Conservation (phyloP, 106 monocot genomes). For the Acorus gramineus region DNA sequence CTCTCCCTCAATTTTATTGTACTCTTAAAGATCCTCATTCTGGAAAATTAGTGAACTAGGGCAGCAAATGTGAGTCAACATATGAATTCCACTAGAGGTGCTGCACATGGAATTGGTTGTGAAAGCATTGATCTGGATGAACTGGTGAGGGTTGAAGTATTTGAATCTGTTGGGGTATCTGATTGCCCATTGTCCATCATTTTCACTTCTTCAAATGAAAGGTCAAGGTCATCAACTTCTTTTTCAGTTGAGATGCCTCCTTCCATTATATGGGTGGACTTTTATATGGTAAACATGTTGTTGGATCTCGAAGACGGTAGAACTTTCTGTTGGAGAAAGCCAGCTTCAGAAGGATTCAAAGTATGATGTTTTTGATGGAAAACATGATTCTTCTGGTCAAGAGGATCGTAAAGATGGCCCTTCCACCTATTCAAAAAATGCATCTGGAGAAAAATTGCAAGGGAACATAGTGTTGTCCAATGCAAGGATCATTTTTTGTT, state of each 20-base stretch:
- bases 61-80: neutral
- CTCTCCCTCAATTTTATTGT: constrained; percentile 53
- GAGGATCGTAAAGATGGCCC: constrained; percentile 11
- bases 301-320: constrained; percentile 36
- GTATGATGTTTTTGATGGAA: constrained; percentile 9
- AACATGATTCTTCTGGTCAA: constrained; percentile 5
- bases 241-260: constrained; percentile 58
- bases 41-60: constrained; percentile 4
- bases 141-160: constrained; percentile 38
- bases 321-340: constrained; percentile 16
- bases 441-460: constrained; percentile 27
- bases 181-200: constrained; percentile 28
- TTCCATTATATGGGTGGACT: constrained; percentile 68
- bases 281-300: constrained; percentile 43
- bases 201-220: constrained; percentile 30
- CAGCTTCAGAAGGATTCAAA: neutral
- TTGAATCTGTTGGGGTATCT: constrained; percentile 65
- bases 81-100: constrained; percentile 1
- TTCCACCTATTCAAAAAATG: constrained; percentile 7
- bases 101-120: neutral
- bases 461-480: constrained; percentile 45
- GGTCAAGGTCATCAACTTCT: constrained; percentile 22
- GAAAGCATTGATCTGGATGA: neutral
- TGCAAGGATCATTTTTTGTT: constrained; percentile 61
- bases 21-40: constrained; percentile 12